Evolutionary conservation across 108 stramenopile genomes (phyloP).

Genomic region (Poteriospumella lacustris): DNA sequence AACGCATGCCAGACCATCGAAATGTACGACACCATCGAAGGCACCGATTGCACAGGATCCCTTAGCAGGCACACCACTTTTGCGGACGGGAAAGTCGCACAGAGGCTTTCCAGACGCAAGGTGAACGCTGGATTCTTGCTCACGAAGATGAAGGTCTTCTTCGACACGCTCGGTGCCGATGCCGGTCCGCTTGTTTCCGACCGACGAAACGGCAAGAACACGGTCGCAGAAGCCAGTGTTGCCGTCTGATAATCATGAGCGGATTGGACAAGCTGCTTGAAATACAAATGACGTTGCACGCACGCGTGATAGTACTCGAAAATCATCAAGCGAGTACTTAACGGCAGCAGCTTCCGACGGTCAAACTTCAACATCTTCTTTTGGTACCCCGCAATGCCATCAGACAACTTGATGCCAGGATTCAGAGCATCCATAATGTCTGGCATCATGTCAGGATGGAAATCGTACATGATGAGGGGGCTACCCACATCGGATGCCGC

Average conservation of each 20-base stretch:
- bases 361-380: too few species aligned
- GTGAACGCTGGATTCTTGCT: constrained; percentile 38
- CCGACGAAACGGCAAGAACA: too few species aligned
- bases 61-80: constrained; percentile 29
- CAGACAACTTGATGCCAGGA: too few species aligned
- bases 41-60: constrained; percentile 31
- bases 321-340: not conserved
- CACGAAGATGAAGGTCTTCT: not conserved
- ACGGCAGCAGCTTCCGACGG: too few species aligned
- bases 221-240: too few species aligned
- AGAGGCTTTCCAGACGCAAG: constrained; percentile 16
- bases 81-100: constrained; percentile 32
- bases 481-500: too few species aligned
- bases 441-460: not conserved
- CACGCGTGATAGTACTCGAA: constrained; percentile 25
- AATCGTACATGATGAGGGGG: constrained; percentile 25
- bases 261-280: not conserved
- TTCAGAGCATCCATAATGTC: too few species aligned
- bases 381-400: too few species aligned
- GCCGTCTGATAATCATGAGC: too few species aligned
- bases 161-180: too few species aligned
- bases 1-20: constrained; percentile 11
- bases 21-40: constrained; percentile 38
- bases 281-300: constrained; percentile 29
- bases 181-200: too few species aligned